Evolutionary conservation across 345 rosid genomes (phyloP).

Genomic region (Gossypium anomalum): DNA sequence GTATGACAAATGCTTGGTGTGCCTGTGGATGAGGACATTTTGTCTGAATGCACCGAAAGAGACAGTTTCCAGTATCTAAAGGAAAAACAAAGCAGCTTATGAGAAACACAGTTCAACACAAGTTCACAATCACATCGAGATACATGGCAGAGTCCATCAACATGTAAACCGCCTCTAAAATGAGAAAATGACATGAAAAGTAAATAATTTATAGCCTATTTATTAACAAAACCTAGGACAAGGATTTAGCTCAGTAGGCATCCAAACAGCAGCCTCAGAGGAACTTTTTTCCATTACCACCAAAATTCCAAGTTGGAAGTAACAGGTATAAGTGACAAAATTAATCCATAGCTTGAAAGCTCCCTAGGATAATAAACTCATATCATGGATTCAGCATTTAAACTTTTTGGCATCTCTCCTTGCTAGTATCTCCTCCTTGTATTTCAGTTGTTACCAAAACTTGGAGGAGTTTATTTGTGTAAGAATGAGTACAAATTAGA

Average conservation of each 20-base stretch:
- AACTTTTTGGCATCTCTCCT: too few relatives aligned
- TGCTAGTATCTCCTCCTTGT: too few relatives aligned
- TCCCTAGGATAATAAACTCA: neutral
- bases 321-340: neutral
- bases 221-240: neutral
- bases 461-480: too few relatives aligned
- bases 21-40: slow-evolving; percentile 94
- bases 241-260: neutral
- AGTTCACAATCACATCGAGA: slow-evolving; percentile 5
- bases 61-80: slow-evolving; percentile 92
- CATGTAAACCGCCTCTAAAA: neutral
- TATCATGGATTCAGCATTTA: neutral
- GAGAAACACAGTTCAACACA: neutral
- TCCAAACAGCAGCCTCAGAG: neutral
- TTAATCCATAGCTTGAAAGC: neutral
- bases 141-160: neutral
- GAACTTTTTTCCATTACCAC: neutral
- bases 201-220: neutral
- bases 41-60: slow-evolving; percentile 90
- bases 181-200: neutral
- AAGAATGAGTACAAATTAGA: too few relatives aligned
- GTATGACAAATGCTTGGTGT: slow-evolving; percentile 69
- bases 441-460: neutral
- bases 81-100: neutral
- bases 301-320: neutral